A percentile compares a stretch with the other conserved stretches of the same genome.
These are phyloP conservation scores for Pseudogymnoascus sp. DNA, from an alignment of 2,329 filamentous ascomycete genomes.

Conservation along the genomic window DNA sequence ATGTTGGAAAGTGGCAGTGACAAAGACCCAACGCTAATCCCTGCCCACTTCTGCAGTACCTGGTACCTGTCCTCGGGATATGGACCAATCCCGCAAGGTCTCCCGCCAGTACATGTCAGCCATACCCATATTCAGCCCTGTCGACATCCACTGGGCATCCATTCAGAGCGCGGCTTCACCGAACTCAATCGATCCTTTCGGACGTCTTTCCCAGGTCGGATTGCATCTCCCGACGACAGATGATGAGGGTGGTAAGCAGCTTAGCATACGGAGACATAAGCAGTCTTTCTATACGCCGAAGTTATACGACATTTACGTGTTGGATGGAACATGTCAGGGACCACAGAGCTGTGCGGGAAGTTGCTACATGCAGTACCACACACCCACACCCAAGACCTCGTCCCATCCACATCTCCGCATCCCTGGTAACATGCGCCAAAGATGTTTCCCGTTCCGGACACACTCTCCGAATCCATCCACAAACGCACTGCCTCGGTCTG, in stretches of 20 bases:
- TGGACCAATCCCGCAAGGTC: neutral
- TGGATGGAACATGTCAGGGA: neutral
- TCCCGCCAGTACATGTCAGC: neutral
- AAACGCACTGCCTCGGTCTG: neutral
- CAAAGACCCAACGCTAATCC: neutral
- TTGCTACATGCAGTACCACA: neutral
- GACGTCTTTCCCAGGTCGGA: neutral
- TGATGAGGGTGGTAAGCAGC: neutral
- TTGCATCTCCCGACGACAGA: neutral
- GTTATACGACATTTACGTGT: neutral
- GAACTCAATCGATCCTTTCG: conserved; percentile 1
- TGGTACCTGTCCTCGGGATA: neutral
- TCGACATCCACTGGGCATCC: neutral
- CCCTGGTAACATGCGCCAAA: neutral
- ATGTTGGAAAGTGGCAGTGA: neutral
- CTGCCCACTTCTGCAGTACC: neutral
- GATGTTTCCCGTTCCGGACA: neutral
- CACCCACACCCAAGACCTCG: neutral
- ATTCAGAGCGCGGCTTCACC: neutral
- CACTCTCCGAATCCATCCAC: neutral
- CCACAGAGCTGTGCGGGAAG: neutral
- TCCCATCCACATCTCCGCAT: neutral
- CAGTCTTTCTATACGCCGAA: neutral
- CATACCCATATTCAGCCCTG: neutral
- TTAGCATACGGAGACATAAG: neutral